A percentile compares a stretch with the other conserved stretches of the same genome.
These are phyloP conservation scores for Aspergillus biplanus DNA, from an alignment of 495 filamentous ascomycete genomes.

Conservation along the genomic window DNA sequence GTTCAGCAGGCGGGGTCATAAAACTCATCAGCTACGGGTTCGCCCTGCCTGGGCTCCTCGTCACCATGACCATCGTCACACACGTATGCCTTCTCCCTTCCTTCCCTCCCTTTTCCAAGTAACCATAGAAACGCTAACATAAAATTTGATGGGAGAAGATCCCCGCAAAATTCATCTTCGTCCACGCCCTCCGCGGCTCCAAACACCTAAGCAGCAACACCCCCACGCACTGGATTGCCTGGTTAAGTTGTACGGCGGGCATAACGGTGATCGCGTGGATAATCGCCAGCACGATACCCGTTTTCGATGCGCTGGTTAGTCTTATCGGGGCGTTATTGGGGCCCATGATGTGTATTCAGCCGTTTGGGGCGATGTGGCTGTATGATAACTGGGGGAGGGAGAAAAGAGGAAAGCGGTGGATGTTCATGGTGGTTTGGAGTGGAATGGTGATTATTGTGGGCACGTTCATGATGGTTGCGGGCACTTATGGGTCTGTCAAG, in stretches of 20 bases:
- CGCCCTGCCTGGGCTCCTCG: slow-evolving; percentile 59
- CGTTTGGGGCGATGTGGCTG: slow-evolving; percentile 49
- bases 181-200: slow-evolving; percentile 55
- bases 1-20: slow-evolving; percentile 60
- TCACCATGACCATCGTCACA: slow-evolving; percentile 29
- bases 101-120: slow-evolving; percentile 53
- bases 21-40: slow-evolving; percentile 73
- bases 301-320: slow-evolving; percentile 65
- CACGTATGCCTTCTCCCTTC: slow-evolving; percentile 52
- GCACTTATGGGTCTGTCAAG: slow-evolving; percentile 55
- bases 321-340: slow-evolving; percentile 62
- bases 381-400: slow-evolving; percentile 37
- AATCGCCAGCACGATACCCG: slow-evolving; percentile 70
- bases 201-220: slow-evolving; percentile 59
- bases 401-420: slow-evolving; percentile 19
- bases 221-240: slow-evolving; percentile 56
- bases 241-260: slow-evolving; percentile 57
- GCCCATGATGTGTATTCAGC: slow-evolving; percentile 44
- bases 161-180: slow-evolving; percentile 62
- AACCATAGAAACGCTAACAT: slow-evolving; percentile 42
- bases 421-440: slow-evolving; percentile 24
- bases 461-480: slow-evolving; percentile 50
- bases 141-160: slow-evolving; percentile 19
- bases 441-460: slow-evolving; percentile 32
- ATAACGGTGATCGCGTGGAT: slow-evolving; percentile 66